Evolutionary conservation across 2,329 filamentous ascomycete genomes (phyloP), one percentile per base, ranked within the genome.

Genomic region (Hypocrella siamensis): DNA sequence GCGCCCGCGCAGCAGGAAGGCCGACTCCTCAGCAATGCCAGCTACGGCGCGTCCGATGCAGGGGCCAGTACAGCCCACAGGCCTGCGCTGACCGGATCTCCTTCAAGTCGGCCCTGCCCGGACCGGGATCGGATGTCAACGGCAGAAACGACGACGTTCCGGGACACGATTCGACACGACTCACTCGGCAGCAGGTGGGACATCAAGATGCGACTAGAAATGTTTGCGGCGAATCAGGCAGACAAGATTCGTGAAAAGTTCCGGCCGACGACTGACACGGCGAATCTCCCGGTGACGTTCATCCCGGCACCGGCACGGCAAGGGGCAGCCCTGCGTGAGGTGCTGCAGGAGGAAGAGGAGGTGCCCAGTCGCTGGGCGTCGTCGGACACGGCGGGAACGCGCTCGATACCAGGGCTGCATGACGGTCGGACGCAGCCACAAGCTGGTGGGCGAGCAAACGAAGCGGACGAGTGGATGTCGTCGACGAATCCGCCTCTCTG

Each of bases 291-390:
- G 2, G 62, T 72, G 2, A 70, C 60, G 14, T 63, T 75, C 6
- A 75, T 78, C 11, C 72, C 73, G 3, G 70, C 73, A 1, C 73
- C 73, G 14, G 61, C 64, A 22, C 61, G 73, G n/a, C 57, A 61
- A 35, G 69, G 70, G 5, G 61, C 65, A 0, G 65, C 68, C 29
- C 47, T 75, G 4, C 63, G 65, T n/a, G 60, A 65, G 33, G 56
- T 75, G 6, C 49, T 72, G 3, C n/a, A n/a, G n/a, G 67, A 72
- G 36, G 69, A 75, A 37, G 66, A 71, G 35, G 60, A 50, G 19
- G 31, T 30, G 19, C 9, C 29, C 17, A 30, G 32, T 19, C 32
- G 32, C 25, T 30, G 40, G 2, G 31, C 29, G 10, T 31, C 35
- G 8, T 37, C 33, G 9, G 37, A 32, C 10, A 30, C 35, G 4